Conservation (phyloP, 345 rosid species). For the Heritiera fomes region DNA sequence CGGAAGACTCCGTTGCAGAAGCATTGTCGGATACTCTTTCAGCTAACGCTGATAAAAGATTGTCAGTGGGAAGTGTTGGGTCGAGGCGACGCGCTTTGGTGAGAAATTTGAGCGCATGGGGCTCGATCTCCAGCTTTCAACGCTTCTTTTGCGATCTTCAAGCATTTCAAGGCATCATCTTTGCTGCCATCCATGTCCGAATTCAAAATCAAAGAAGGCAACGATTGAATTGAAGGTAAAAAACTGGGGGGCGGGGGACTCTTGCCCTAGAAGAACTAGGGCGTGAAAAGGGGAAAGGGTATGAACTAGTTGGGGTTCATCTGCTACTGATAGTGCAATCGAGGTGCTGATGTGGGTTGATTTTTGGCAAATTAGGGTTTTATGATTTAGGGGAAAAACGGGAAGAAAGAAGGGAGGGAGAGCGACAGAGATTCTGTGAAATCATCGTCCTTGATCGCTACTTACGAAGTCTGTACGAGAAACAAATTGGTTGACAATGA, state of each 20-base stretch:
- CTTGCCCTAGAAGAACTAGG: not conserved
- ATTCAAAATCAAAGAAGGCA: not conserved
- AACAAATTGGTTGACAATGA: too few species aligned
- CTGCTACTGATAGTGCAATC: too few species aligned
- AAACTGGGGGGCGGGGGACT: not conserved
- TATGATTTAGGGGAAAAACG: not conserved
- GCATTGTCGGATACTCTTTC: slow-evolving; percentile 35
- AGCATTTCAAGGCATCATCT: slow-evolving; percentile 85
- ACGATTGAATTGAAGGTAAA: not conserved
- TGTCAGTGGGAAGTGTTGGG: slow-evolving; percentile 62
- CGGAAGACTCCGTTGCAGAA: slow-evolving; percentile 17
- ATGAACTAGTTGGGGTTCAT: not conserved
- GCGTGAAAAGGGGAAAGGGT: not conserved
- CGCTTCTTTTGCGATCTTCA: slow-evolving; percentile 76
- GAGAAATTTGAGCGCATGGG: slow-evolving; percentile 82
- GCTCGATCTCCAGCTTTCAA: slow-evolving; percentile 68
- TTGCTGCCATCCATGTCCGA: slow-evolving; percentile 83
- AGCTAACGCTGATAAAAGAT: slow-evolving; percentile 48
- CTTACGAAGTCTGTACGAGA: too few species aligned
- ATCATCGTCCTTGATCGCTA: too few species aligned
- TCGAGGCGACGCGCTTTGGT: slow-evolving; percentile 91
- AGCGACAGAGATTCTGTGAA: too few species aligned
- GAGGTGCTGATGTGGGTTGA: not conserved
- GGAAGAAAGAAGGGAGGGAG: too few species aligned
- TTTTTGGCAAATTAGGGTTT: not conserved